A percentile compares a stretch with the other conserved stretches of the same genome.
Evolutionary conservation across 108 stramenopile species (phyloP).

Genomic region (Nannochloropsis salina): DNA sequence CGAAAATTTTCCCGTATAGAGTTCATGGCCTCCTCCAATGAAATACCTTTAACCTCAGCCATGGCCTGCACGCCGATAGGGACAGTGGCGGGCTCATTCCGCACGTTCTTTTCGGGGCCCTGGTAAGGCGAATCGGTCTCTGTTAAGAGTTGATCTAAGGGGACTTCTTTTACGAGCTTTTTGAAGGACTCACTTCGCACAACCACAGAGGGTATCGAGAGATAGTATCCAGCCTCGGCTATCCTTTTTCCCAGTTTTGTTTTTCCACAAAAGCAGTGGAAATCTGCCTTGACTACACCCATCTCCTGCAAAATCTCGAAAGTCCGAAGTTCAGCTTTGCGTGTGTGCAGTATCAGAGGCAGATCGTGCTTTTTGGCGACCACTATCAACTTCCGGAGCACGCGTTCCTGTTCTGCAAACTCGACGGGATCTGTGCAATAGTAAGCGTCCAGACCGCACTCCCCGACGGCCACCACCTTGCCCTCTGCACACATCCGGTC

Average conservation of each 20-base stretch:
- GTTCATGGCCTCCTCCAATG: background rate
- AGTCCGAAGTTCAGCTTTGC: conserved; percentile 38
- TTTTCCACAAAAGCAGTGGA: conserved; percentile 47
- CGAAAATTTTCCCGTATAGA: conserved; percentile 19
- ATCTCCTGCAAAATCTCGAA: conserved; percentile 39
- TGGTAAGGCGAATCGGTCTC: conserved; percentile 51
- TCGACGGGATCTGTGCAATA: conserved; percentile 22
- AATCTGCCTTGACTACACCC: conserved; percentile 32
- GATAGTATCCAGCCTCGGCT: conserved; percentile 40
- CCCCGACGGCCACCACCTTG: conserved; percentile 43
- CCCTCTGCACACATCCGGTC: conserved; percentile 19
- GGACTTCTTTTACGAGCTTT: conserved; percentile 34
- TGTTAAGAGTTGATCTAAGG: conserved; percentile 41
- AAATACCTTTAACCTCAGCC: conserved; percentile 27
- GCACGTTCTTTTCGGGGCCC: conserved; percentile 42
- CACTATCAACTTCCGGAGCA: conserved; percentile 27
- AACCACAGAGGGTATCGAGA: conserved; percentile 38
- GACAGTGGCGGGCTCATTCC: conserved; percentile 40
- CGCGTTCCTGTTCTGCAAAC: conserved; percentile 38
- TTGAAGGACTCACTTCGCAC: conserved; percentile 30
- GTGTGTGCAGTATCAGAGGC: conserved; percentile 45
- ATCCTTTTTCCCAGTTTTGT: conserved; percentile 36
- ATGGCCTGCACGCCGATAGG: conserved; percentile 23
- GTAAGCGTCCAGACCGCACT: conserved; percentile 41
- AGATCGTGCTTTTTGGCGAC: conserved; percentile 29